Evolutionary conservation across 805 yeast genomes (phyloP), one percentile per base, ranked within the genome.

Genomic region (Pichia cabralensis): DNA sequence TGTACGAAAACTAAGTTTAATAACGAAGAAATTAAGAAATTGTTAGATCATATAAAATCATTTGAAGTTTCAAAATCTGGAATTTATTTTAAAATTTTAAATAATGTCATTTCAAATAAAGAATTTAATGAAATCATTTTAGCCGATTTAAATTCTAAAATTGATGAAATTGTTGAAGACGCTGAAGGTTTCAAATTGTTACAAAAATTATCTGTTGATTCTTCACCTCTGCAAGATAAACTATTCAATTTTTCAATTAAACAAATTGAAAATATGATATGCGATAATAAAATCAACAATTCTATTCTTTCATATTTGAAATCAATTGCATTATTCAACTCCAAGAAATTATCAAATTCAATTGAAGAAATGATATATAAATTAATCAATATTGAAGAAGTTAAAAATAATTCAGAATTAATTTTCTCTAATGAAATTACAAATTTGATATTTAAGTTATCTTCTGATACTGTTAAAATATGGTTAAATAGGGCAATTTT

Each of bases 401-500:
- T 70, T 54, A 44, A 45, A 30, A 46, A 53, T 20, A 47, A 39
- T 45, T 61, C 58, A 17, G 58, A 43, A 18, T 47, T 42, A 19
- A 53, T 54, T 23, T 49, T 52, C 26, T 46, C 56, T 12, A 35
- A 39, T 11, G 53, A 54, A 26, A 52, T 49, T 41, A 48, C 47
- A 7, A 13, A 35, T 4, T 30, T 47, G 11, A 19, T 52, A 6
- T 15, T 37, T 8, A 13, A 13, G 1, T 28, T 34, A 8, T 22
- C 10, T 5, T 33, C 40, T 3, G 54, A 52, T 2, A 28, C 59
- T n/a, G 26, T 64, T 10, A 42, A 50, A 13, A 45, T 53, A 2
- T 80, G 89, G 89, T 41, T 74, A 26, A 66, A 71, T 40, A 72
- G 76, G 42, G 62, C 76, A 6, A 59, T 70, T 40, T 50, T 82